Evolutionary conservation across 805 yeast genomes (phyloP).

Genomic region (Cyberlindnera veronae): DNA sequence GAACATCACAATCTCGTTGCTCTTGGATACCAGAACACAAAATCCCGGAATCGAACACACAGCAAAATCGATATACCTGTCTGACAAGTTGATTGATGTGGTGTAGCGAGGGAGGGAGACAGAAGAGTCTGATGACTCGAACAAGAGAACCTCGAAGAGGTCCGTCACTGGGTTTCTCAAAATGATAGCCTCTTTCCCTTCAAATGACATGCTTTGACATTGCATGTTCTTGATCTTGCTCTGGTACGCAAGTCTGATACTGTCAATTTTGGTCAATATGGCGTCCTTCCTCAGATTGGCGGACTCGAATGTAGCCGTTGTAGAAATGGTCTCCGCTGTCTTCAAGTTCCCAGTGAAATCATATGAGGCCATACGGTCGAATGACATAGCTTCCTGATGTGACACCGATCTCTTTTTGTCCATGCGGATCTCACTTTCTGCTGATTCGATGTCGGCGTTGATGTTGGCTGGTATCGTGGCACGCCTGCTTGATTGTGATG

Average conservation of each 20-base stretch:
- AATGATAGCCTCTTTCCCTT: constrained; percentile 59
- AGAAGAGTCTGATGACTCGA: constrained; percentile 33
- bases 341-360: constrained; percentile 40
- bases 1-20: constrained; percentile 37
- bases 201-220: constrained; percentile 38
- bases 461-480: constrained; percentile 6
- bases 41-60: constrained; percentile 39
- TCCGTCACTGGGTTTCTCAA: constrained; percentile 42
- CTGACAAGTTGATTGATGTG: constrained; percentile 30
- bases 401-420: constrained; percentile 32
- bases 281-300: constrained; percentile 55
- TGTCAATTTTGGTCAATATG: constrained; percentile 59
- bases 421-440: constrained; percentile 12
- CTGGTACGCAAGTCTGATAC: constrained; percentile 32
- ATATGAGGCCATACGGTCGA: constrained; percentile 45
- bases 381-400: constrained; percentile 38
- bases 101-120: constrained; percentile 33
- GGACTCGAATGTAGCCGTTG: constrained; percentile 36
- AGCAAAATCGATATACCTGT: constrained; percentile 37
- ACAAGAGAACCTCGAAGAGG: constrained; percentile 49
- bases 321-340: constrained; percentile 39
- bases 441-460: constrained; percentile 5
- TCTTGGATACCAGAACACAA: constrained; percentile 39
- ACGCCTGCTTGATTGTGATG: constrained; percentile 22
- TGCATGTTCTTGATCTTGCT: constrained; percentile 32